Evolutionary conservation across 139 green algal genomes (phyloP).

Genomic region (Choricystis sp.): DNA sequence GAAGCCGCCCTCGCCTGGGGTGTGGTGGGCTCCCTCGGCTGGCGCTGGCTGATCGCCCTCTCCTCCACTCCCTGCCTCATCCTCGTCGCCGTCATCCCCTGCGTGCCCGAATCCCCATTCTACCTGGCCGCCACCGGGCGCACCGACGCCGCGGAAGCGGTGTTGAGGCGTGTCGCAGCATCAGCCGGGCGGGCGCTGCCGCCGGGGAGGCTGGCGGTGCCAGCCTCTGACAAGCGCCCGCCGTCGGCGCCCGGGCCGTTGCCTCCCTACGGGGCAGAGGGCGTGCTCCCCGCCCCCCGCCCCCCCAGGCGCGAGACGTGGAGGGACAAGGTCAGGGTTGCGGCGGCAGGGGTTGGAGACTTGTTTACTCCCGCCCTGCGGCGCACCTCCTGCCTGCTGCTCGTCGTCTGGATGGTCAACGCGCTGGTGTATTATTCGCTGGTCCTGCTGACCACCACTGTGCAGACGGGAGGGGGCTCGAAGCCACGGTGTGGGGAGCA

Average conservation of each 20-base stretch:
- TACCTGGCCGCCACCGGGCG: slow-evolving; percentile 30
- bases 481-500: no score
- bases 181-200: slow-evolving; percentile 25
- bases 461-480: slow-evolving; percentile 5
- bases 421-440: slow-evolving; percentile 52
- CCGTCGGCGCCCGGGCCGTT: no score
- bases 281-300: no score
- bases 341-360: background rate
- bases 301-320: no score
- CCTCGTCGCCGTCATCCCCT: slow-evolving; percentile 38
- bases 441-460: slow-evolving; percentile 35
- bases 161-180: slow-evolving; percentile 25
- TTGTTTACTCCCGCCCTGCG: slow-evolving; percentile 5
- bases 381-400: slow-evolving; percentile 28
- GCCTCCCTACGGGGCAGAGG: no score
- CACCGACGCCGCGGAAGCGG: slow-evolving; percentile 20
- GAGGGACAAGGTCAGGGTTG: background rate
- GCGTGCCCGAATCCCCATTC: slow-evolving; percentile 56
- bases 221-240: background rate
- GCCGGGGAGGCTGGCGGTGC: background rate
- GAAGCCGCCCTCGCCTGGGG: slow-evolving; percentile 52
- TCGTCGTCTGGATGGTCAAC: slow-evolving; percentile 34
- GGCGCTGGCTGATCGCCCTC: slow-evolving; percentile 40
- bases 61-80: slow-evolving; percentile 24
- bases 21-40: slow-evolving; percentile 42